Base-by-base conservation (phyloP, 73 alveolate species). In the Stentor coeruleus region DNA sequence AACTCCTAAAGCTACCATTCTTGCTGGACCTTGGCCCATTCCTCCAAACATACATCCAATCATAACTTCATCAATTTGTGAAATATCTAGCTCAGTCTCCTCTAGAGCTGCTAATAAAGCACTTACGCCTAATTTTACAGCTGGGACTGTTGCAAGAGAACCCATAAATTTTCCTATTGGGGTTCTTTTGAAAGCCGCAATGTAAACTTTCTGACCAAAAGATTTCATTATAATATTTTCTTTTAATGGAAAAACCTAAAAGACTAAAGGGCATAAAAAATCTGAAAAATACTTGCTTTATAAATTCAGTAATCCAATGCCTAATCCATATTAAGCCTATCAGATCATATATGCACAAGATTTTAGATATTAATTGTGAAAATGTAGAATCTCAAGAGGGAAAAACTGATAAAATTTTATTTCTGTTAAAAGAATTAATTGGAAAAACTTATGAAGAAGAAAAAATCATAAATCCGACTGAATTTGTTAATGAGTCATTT, bases 131-230 rank as follows among this genome's bases (percentile, higher is more conserved):
- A 75, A 66, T 6, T 0, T 40, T 20, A 40, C 37, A 20, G 83
- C 83, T 0, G 83, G 59, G 1, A 75, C 26, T 38, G 77, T 36
- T 20, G 59, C 38, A 26, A 75, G 3, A 1, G 83, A 75, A n/a
- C 83, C 83, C 83, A 75, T 75, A 38, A 20, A 40, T 1, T 39
- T 75, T 15, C 83, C 83, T 20, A 75, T 75, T 39, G 83, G 83
- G 26, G 83, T 36, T 38, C 83, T 75, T 75, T 75, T 75, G 33
- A n/a, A 15, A n/a, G 33, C 66, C 0, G 81, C 38, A 14, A 75
- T 75, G 15, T 37, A 14, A 14, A 75, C 83, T 6, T 60, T 40
- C 33, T 31, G n/a, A 33, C 26, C n/a, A 20, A 26, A 11, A 66
- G 37, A 66, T 20, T 31, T 66, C 79, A 66, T 66, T 31, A 28